Evolutionary conservation across 805 yeast species (phyloP), one percentile per base, ranked within the genome.

Genomic region (Cephaloascus albidus): DNA sequence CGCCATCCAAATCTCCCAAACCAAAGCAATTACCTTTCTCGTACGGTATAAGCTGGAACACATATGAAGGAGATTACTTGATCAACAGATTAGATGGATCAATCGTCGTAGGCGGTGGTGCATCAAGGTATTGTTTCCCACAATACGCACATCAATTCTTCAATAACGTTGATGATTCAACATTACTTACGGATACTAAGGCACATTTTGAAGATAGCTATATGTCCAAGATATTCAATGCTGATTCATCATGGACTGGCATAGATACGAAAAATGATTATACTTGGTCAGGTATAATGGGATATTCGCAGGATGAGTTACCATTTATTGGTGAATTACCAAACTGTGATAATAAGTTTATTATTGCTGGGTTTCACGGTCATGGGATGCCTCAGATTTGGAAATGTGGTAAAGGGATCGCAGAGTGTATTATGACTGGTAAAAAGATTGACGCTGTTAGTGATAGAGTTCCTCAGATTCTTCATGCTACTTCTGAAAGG

Each of bases 241-340:
- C 18, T n/a, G 15, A 8, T 31, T 31, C 16, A 8, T 10, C 38
- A 10, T 45, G 48, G 48, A 28, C 34, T 16, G 37, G 36, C 8
- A 30, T 10, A 15, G 30, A 35, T 6, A 36, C 45, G n/a, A 38
- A 35, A 5, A 40, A 32, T 30, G 40, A 37, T 20, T 36, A 28
- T 30, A 33, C 38, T 18, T 45, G 46, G 43, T 44, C 47, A 4
- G 49, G 49, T 12, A 42, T 46, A 36, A 46, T 46, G 49, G 49
- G 47, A 15, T 44, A 35, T 36, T 19, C 42, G 15, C 37, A 36
- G 35, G 49, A 46, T 36, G 43, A 42, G n/a, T 36, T 46, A 15
- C 49, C 49, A 23, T 44, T 38, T 19, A 44, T 46, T 19, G 49
- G 49, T 4, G 37, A 39, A 20, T 33, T 44, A 12, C 37, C 39